phyloP scores from a whole-genome alignment of 2,329 filamentous ascomycete genomes.

The Talaromyces sp. region DNA sequence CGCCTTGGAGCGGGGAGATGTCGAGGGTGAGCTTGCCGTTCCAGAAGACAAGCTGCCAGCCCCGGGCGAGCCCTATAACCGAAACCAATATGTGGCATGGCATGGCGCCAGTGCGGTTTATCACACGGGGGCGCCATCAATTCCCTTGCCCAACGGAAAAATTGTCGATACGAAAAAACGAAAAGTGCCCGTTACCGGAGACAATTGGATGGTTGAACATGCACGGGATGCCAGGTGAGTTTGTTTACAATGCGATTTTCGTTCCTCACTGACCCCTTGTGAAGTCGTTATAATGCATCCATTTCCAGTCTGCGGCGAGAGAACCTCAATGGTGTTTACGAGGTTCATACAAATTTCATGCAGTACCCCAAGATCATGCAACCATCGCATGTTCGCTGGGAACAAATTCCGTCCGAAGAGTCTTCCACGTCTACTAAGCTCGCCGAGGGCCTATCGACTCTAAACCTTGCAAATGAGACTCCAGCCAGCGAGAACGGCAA shows the following conservation, averaged over 20 bases:
- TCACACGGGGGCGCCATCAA: slow-evolving; percentile 72
- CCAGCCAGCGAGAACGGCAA: slow-evolving; percentile 16
- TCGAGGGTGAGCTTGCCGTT: slow-evolving; percentile 87
- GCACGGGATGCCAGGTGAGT: slow-evolving; percentile 81
- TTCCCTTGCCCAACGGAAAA: slow-evolving; percentile 73
- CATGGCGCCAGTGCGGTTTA: slow-evolving; percentile 95
- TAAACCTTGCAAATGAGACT: slow-evolving; percentile 30
- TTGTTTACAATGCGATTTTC: background rate
- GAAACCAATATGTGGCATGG: slow-evolving; percentile 98
- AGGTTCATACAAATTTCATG: slow-evolving; percentile 89
- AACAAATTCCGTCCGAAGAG: slow-evolving; percentile 57
- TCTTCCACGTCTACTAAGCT: slow-evolving; percentile 23
- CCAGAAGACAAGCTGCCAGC: slow-evolving; percentile 75
- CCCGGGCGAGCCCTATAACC: slow-evolving; percentile 86
- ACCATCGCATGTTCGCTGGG: slow-evolving; percentile 79
- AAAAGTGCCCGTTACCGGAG: slow-evolving; percentile 81
- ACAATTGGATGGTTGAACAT: slow-evolving; percentile 96
- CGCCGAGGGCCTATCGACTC: slow-evolving; percentile 29
- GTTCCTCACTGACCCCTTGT: slow-evolving; percentile 1
- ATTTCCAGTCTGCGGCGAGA: slow-evolving; percentile 64
- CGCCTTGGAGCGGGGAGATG: slow-evolving; percentile 68
- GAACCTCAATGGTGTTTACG: slow-evolving; percentile 76
- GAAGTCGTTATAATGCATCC: slow-evolving; percentile 76
- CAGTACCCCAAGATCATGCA: slow-evolving; percentile 86
- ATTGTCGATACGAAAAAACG: slow-evolving; percentile 72